Percentiles rank a stretch among this genome's conserved stretches.
These are phyloP conservation scores for Solanum chacoense DNA, from an alignment of 305 asterid species.

Conservation along the genomic window DNA sequence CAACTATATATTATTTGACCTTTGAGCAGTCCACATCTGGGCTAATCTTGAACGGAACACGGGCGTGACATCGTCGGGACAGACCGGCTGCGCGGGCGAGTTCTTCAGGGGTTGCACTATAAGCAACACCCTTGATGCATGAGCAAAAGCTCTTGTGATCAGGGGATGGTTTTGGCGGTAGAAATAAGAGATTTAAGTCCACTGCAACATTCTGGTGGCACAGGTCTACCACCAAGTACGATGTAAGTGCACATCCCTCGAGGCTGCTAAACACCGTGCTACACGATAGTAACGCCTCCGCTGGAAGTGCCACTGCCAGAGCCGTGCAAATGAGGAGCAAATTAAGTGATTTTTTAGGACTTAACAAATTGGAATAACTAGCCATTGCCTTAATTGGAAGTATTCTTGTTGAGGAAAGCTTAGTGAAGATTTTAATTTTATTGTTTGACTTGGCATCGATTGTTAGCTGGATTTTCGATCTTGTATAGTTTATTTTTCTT, in stretches of 20 bases:
- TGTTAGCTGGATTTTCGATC: background rate
- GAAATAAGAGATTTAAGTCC: conserved; percentile 5
- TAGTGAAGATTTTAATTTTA: background rate
- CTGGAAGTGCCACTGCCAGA: background rate
- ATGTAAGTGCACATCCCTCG: conserved; percentile 13
- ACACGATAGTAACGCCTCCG: conserved; percentile 13
- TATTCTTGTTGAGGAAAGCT: background rate
- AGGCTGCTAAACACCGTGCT: conserved; percentile 6
- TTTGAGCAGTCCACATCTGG: background rate
- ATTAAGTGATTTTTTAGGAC: background rate
- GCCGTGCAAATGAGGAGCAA: background rate
- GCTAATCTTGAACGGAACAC: background rate
- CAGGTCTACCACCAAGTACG: background rate
- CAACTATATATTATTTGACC: background rate
- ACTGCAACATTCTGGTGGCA: conserved; percentile 10
- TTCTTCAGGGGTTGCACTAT: background rate
- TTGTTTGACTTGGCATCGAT: background rate
- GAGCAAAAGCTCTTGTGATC: conserved; percentile 7
- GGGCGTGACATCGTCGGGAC: background rate
- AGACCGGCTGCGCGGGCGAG: background rate
- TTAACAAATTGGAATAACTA: background rate
- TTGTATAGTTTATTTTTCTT: background rate
- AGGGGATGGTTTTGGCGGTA: conserved; percentile 8
- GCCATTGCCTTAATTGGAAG: background rate
- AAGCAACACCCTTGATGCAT: background rate